These are phyloP conservation scores for Mesembryanthemum crystallinum DNA, from an alignment of 148 eudicot species.

Conservation along the genomic window DNA sequence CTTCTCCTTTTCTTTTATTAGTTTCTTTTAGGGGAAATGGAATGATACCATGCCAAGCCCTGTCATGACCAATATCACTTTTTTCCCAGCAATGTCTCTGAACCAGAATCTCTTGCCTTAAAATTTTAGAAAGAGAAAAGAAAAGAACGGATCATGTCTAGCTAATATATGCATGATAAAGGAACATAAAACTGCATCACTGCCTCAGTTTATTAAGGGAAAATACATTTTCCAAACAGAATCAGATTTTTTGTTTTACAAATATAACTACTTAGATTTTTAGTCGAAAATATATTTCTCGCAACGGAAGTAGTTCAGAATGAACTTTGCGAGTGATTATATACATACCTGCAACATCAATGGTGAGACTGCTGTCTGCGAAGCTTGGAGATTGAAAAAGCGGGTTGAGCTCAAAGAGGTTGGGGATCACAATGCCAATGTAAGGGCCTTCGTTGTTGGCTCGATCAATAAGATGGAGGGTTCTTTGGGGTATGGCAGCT, in stretches of 20 bases:
- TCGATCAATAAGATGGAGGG: too few species aligned
- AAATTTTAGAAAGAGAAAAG: background rate
- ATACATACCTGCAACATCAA: conserved; percentile 6
- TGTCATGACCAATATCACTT: conserved; percentile 33
- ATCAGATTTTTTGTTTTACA: too few species aligned
- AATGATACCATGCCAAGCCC: conserved; percentile 32
- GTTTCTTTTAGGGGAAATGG: background rate
- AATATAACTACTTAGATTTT: too few species aligned
- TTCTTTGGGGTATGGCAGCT: too few species aligned
- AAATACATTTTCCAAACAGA: background rate
- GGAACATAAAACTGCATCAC: background rate
- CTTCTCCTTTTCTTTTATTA: too few species aligned
- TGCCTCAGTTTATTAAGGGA: too few species aligned
- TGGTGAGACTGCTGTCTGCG: background rate
- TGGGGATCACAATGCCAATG: conserved; percentile 22
- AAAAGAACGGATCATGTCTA: background rate
- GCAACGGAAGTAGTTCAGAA: background rate
- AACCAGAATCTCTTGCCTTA: conserved; percentile 47
- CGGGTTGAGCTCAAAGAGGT: conserved; percentile 21
- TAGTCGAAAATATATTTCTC: background rate
- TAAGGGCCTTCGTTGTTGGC: too few species aligned
- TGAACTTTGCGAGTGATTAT: background rate
- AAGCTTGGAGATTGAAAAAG: conserved; percentile 23
- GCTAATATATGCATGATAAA: background rate
- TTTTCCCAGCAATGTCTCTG: conserved; percentile 32